A percentile compares a stretch with the other conserved stretches of the same genome.
These are phyloP conservation scores for Aspergillus steynii DNA, from an alignment of 495 filamentous ascomycete species.

Conservation along the genomic window DNA sequence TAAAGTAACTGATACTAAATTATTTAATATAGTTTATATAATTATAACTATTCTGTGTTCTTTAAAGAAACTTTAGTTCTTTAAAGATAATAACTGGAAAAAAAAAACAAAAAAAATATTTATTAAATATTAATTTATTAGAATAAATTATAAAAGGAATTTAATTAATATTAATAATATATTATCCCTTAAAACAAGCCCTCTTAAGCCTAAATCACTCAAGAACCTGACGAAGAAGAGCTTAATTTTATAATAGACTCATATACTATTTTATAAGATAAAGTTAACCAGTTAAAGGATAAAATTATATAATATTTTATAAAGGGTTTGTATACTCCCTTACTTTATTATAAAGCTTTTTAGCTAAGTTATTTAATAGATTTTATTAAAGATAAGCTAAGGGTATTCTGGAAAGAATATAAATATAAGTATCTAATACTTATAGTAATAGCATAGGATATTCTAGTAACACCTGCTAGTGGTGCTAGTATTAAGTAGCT, in stretches of 20 bases:
- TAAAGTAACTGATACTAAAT: slow-evolving; percentile 8
- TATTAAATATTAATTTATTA: neutral
- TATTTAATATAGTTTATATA: slow-evolving; percentile 16
- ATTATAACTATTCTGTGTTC: slow-evolving; percentile 23
- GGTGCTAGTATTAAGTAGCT: neutral
- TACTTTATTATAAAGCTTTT: neutral
- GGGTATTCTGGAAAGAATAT: neutral
- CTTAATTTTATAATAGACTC: neutral
- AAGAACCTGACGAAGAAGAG: neutral
- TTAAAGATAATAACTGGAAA: slow-evolving; percentile 18
- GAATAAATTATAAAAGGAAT: slow-evolving; percentile 3
- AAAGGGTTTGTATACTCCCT: neutral
- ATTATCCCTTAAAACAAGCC: neutral
- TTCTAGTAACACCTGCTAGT: neutral
- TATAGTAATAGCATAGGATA: neutral
- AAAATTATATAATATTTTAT: neutral
- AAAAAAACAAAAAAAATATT: neutral
- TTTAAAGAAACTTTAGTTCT: slow-evolving; percentile 24
- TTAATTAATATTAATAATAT: neutral
- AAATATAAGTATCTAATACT: neutral
- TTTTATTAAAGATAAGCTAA: neutral
- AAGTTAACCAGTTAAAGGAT: neutral
- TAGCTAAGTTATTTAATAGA: neutral
- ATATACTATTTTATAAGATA: neutral
- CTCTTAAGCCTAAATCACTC: neutral